Base-by-base conservation (phyloP, 2,329 filamentous ascomycete species). In the Aspergillus puulaauensis region DNA sequence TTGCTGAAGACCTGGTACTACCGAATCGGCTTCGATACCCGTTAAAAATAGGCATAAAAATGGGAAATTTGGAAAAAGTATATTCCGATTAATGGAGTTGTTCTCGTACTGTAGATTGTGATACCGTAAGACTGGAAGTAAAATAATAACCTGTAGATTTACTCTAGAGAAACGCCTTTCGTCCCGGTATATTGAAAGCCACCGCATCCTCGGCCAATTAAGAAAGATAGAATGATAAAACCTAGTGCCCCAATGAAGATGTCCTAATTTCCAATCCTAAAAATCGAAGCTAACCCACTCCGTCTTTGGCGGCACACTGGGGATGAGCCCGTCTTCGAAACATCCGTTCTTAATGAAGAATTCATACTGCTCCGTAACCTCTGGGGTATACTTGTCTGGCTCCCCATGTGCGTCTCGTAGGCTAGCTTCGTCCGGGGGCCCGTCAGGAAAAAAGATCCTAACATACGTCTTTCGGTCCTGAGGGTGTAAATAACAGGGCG, bases 281-380 rank as follows among this genome's bases (percentile, higher is more conserved):
- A 93, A 87, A 69, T 91, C 85, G 83, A 89, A 93, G 27, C 78
- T 74, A 63, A 86, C 87, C 80, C 87, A 93, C 68, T 93, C 91
- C 60, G 86, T 81, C 73, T 87, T 87, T 0, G 93, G 93, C 19
- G 93, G 90, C 46, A 91, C 77, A 65, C 89, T 82, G 0, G 93
- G 93, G 77, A 96, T 89, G 6, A 86, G 67, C 0, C 87, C 88
- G 37, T 86, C 85, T 43, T 83, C 80, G 72, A 96, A 96, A 33
- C 72, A 74, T 0, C 90, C 90, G 19, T 83, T 84, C 61, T 85
- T 79, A 46, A 82, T 78, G 69, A 92, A 86, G 45, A 82, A 79
- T 58, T 79, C 77, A 76, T 93, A 96, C 46, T 85, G 82, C 39
- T 79, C 80, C 67, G 84, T 84, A 40, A 86, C 67, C 60, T 76